phyloP scores from a whole-genome alignment of 2,329 filamentous ascomycete genomes.

The Phialophora expanda region DNA sequence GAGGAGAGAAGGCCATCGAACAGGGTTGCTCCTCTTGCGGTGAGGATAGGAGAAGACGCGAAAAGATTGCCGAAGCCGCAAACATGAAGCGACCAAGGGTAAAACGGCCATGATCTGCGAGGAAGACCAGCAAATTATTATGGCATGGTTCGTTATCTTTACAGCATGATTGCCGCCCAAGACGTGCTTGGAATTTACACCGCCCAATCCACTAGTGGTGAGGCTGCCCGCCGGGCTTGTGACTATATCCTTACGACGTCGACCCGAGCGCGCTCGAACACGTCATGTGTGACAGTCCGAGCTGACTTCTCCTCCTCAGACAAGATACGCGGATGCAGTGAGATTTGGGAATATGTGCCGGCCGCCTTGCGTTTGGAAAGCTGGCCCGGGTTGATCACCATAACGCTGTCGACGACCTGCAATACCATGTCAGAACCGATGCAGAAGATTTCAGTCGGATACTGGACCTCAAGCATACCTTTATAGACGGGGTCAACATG shows the following conservation, averaged over 20 bases:
- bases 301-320: constrained; percentile 63
- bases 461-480: constrained; percentile 60
- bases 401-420: constrained; percentile 86
- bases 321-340: constrained; percentile 68
- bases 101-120: background rate
- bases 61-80: background rate
- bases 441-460: background rate
- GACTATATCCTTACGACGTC: constrained; percentile 79
- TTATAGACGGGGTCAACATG: constrained; percentile 81
- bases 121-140: background rate
- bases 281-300: constrained; percentile 70
- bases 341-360: constrained; percentile 84
- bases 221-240: background rate
- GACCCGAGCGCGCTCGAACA: constrained; percentile 83
- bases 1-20: constrained; percentile 25
- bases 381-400: constrained; percentile 88
- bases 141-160: constrained; percentile 2
- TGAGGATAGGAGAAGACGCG: constrained; percentile 16
- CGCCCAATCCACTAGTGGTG: background rate
- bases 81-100: background rate
- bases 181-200: background rate
- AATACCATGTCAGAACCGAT: constrained; percentile 27
- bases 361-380: constrained; percentile 82
- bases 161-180: background rate
- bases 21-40: constrained; percentile 32